Conservation (phyloP, 257 asterid genomes). For the Datura wrightii region DNA sequence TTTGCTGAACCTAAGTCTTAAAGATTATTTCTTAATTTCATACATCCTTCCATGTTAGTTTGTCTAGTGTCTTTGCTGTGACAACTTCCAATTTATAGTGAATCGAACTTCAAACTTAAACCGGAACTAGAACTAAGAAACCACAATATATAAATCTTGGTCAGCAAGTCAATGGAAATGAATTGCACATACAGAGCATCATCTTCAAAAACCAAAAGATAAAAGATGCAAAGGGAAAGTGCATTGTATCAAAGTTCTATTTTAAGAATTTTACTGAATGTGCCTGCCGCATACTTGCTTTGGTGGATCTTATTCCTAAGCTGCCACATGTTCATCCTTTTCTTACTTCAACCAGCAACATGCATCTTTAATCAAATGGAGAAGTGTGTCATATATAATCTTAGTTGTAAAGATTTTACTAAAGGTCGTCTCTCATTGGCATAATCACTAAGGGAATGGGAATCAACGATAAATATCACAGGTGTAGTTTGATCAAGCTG, state of each 20-base stretch:
- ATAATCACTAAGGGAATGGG: constrained; percentile 16
- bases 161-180: neutral
- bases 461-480: neutral
- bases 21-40: neutral
- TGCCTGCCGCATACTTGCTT: neutral
- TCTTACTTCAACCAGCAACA: constrained; percentile 16
- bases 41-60: constrained; percentile 20
- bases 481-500: neutral
- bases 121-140: constrained; percentile 9
- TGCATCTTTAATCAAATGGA: neutral
- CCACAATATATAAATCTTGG: neutral
- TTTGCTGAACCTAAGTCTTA: neutral
- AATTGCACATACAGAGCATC: constrained; percentile 12
- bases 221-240: neutral
- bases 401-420: constrained; percentile 9
- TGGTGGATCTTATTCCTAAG: constrained; percentile 8
- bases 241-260: constrained; percentile 19
- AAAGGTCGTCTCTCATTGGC: neutral
- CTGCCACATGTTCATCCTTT: constrained; percentile 3
- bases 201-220: neutral
- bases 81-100: constrained; percentile 20
- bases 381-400: constrained; percentile 4
- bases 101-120: neutral
- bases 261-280: constrained; percentile 21
- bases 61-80: constrained; percentile 8